Evolutionary conservation across 202 grass and related monocot genomes (phyloP).

Genomic region (Panicum hallii): DNA sequence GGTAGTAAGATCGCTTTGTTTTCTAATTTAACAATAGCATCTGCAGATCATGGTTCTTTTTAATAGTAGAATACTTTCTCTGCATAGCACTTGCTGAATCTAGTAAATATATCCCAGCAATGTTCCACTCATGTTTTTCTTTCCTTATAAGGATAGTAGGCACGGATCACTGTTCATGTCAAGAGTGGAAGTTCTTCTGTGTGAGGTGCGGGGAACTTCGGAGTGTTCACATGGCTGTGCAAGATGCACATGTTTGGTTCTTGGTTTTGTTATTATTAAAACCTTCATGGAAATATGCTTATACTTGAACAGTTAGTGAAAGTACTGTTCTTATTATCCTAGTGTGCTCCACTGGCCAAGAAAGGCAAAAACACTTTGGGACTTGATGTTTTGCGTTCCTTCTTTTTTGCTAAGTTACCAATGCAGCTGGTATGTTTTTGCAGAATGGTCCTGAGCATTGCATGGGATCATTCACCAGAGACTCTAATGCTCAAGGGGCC

Average conservation of each 20-base stretch:
- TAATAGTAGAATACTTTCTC: neutral
- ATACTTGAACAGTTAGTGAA: neutral
- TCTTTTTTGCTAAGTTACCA: slow-evolving; percentile 24
- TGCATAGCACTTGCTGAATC: slow-evolving; percentile 33
- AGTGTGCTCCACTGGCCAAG: neutral
- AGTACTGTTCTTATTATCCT: neutral
- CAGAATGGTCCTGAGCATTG: slow-evolving; percentile 52
- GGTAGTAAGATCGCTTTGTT: slow-evolving; percentile 18
- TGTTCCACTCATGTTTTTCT: neutral
- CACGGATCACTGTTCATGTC: neutral
- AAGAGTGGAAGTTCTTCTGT: neutral
- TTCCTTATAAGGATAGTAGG: neutral
- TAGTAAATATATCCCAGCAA: slow-evolving; percentile 37
- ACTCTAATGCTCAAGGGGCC: slow-evolving; percentile 46
- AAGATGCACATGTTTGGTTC: neutral
- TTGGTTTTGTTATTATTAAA: neutral
- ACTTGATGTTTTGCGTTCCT: neutral
- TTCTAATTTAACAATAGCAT: neutral
- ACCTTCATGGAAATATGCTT: neutral
- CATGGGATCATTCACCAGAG: slow-evolving; percentile 15
- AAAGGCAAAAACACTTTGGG: neutral
- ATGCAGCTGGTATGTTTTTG: slow-evolving; percentile 25
- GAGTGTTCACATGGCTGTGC: neutral
- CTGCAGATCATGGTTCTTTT: neutral
- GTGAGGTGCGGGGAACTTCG: neutral